phyloP scores from a whole-genome alignment of 306 rosid species.

The Cucumis hystrix region DNA sequence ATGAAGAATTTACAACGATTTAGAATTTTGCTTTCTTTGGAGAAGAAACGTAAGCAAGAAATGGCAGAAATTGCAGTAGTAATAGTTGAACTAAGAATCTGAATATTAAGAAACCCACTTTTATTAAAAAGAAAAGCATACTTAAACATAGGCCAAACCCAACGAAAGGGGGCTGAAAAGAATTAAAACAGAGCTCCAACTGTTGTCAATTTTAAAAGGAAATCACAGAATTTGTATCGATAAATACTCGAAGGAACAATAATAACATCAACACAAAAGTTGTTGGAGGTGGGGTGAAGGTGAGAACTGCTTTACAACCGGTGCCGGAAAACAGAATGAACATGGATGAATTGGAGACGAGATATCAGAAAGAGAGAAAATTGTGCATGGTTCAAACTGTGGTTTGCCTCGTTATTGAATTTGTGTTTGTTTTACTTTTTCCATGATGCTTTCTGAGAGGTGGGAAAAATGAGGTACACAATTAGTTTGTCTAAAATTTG shows the following conservation, averaged over 20 bases:
- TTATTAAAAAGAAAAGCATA: no score
- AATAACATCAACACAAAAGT: constrained; percentile 9
- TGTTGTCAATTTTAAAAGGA: no score
- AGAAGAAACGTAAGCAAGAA: not conserved
- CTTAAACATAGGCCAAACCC: no score
- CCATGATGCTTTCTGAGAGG: not conserved
- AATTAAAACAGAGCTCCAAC: no score
- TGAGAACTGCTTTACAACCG: constrained; percentile 54
- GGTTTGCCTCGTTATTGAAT: constrained; percentile 16
- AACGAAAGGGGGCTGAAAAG: no score
- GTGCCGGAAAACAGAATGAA: constrained; percentile 25
- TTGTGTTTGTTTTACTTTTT: not conserved
- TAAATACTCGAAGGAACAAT: not conserved
- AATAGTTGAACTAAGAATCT: no score
- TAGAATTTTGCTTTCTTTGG: not conserved
- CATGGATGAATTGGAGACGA: not conserved
- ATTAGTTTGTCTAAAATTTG: no score
- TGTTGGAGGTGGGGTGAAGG: constrained; percentile 15
- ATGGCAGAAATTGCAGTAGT: no score
- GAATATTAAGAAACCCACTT: no score
- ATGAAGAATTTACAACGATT: not conserved
- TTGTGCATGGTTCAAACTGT: constrained; percentile 10
- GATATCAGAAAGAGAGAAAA: not conserved
- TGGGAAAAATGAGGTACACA: no score
- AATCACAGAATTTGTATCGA: no score